Percentiles rank a stretch among this genome's conserved stretches.
These are phyloP conservation scores for Clonostachys solani DNA, from an alignment of 2,329 filamentous ascomycete genomes.

Conservation along the genomic window DNA sequence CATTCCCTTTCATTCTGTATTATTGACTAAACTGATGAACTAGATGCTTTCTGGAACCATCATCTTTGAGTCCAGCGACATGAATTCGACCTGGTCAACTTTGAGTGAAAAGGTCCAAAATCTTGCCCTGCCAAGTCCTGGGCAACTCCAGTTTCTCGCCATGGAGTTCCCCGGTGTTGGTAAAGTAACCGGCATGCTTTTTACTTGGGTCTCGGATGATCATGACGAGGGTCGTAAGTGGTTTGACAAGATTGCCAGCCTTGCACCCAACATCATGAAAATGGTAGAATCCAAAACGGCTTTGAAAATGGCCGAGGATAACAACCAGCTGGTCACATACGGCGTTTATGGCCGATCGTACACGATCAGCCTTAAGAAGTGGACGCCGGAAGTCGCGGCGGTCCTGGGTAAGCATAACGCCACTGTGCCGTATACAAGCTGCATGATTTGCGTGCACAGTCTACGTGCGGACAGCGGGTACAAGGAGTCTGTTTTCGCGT, in stretches of 20 bases:
- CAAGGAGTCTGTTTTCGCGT: background rate
- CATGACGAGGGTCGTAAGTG: background rate
- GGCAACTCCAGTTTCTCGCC: background rate
- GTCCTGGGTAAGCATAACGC: background rate
- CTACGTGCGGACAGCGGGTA: background rate
- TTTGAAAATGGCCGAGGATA: background rate
- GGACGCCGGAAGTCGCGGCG: background rate
- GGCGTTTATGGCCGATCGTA: constrained; percentile 1
- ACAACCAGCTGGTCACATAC: background rate
- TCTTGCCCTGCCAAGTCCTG: background rate
- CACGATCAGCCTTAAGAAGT: background rate
- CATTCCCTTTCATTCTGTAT: too few relatives aligned
- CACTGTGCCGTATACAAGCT: background rate
- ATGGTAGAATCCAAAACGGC: background rate
- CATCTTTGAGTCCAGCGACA: too few relatives aligned
- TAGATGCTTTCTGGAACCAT: too few relatives aligned
- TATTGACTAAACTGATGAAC: too few relatives aligned
- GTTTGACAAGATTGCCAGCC: background rate
- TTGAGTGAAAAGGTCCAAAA: too few relatives aligned
- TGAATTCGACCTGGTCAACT: too few relatives aligned
- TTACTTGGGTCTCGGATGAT: constrained; percentile 1
- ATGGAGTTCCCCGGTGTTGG: constrained; percentile 1
- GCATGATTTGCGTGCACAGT: constrained; percentile 2
- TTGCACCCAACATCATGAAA: background rate
- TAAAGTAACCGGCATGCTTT: background rate